Evolutionary conservation across 2,329 filamentous ascomycete genomes (phyloP).

Genomic region (Incumbomyces delicatus): DNA sequence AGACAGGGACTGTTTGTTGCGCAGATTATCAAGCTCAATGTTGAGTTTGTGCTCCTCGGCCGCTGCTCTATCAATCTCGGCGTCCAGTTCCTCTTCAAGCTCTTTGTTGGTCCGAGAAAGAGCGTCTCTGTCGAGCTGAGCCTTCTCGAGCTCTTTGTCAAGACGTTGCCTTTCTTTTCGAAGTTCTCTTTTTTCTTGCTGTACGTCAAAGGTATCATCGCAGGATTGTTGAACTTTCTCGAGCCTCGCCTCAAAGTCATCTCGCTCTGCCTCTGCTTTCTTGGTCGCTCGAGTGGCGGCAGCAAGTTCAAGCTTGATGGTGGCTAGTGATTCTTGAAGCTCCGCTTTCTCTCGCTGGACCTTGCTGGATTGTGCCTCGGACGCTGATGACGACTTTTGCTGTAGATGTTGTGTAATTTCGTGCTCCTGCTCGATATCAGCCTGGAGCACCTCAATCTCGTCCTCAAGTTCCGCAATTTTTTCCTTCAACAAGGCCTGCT

Average conservation of each 20-base stretch:
- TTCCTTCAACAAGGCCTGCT: constrained; percentile 52
- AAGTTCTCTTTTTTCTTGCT: constrained; percentile 60
- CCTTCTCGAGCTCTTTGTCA: constrained; percentile 55
- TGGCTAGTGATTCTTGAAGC: constrained; percentile 54
- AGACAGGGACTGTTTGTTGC: constrained; percentile 39
- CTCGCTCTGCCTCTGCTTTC: constrained; percentile 54
- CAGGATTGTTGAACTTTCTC: constrained; percentile 46
- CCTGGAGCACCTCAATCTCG: constrained; percentile 64
- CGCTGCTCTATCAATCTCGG: constrained; percentile 56
- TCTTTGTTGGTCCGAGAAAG: constrained; percentile 48
- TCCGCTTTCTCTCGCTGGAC: constrained; percentile 51
- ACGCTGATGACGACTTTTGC: constrained; percentile 49
- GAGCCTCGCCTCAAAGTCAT: constrained; percentile 55
- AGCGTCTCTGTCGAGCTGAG: constrained; percentile 54
- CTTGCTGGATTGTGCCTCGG: constrained; percentile 48
- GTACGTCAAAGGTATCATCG: constrained; percentile 49
- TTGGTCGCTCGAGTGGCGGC: constrained; percentile 47
- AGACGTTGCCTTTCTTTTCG: constrained; percentile 58
- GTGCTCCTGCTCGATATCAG: constrained; percentile 54
- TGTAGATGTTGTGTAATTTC: constrained; percentile 50
- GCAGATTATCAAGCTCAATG: constrained; percentile 39
- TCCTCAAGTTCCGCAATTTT: constrained; percentile 62
- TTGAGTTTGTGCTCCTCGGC: constrained; percentile 54
- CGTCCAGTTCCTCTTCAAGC: constrained; percentile 54
- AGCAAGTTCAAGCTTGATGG: constrained; percentile 51